Conservation (phyloP, 495 filamentous ascomycete species). For the Hypoxylon fuscum region DNA sequence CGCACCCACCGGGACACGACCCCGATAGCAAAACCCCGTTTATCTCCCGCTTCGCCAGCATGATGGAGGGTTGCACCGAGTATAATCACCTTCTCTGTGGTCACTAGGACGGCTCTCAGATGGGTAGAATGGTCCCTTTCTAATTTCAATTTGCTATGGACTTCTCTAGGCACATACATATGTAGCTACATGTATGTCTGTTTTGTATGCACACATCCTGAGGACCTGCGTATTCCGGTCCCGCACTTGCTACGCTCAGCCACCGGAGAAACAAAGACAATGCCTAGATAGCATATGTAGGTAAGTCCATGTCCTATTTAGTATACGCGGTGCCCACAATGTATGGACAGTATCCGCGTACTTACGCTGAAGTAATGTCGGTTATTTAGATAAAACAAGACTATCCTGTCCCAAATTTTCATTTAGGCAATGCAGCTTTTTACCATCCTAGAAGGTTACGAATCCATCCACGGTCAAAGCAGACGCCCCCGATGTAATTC, state of each 20-base stretch:
- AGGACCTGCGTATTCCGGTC: slow-evolving; percentile 1
- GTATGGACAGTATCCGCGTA: too few relatives aligned
- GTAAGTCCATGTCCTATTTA: not conserved
- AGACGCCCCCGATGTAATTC: too few relatives aligned
- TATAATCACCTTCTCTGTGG: slow-evolving; percentile 32
- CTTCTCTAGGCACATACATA: not conserved
- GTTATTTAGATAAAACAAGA: slow-evolving; percentile 22
- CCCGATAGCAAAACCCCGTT: slow-evolving; percentile 34
- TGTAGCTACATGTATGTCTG: too few relatives aligned
- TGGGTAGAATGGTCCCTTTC: not conserved
- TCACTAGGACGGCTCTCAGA: slow-evolving; percentile 8
- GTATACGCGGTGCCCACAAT: not conserved
- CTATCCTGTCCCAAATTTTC: slow-evolving; percentile 7
- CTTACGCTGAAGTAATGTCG: too few relatives aligned
- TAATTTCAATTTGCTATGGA: not conserved
- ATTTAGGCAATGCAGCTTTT: slow-evolving; percentile 15
- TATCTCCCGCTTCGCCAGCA: slow-evolving; percentile 29
- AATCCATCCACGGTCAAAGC: too few relatives aligned
- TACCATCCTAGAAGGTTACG: slow-evolving; percentile 9
- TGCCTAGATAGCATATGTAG: not conserved
- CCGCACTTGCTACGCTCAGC: slow-evolving; percentile 8
- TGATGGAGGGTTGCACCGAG: slow-evolving; percentile 31
- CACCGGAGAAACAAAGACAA: slow-evolving; percentile 19
- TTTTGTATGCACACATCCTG: not conserved
- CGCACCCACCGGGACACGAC: slow-evolving; percentile 11